A percentile compares a stretch with the other conserved stretches of the same genome.
phyloP scores from a whole-genome alignment of 1,139 yeast species.

The Pneumocystis jirovecii region DNA sequence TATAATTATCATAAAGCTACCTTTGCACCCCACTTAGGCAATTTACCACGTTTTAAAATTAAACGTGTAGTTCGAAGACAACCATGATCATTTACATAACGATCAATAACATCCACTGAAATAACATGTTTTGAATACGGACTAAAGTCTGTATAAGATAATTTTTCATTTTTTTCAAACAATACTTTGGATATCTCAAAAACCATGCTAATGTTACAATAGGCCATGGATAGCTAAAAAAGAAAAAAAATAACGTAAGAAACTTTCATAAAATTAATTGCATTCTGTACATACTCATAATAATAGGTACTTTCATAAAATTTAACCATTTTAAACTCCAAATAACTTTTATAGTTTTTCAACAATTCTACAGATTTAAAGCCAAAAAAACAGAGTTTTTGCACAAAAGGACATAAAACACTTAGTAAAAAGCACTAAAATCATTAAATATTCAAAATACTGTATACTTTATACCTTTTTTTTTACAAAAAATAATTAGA shows the following conservation, averaged over 20 bases:
- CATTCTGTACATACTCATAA: not conserved
- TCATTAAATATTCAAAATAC: not conserved
- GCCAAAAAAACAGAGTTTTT: not conserved
- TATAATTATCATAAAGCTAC: conserved; percentile 27
- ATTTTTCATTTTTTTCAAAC: not conserved
- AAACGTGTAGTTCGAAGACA: conserved; percentile 58
- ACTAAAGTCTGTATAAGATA: conserved; percentile 12
- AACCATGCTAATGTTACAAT: conserved; percentile 69
- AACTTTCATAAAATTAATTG: not conserved
- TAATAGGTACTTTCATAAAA: not conserved
- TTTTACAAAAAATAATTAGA: not conserved
- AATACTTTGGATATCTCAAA: conserved; percentile 61
- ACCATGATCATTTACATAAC: conserved; percentile 45
- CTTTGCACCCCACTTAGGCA: conserved; percentile 70
- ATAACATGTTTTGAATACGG: conserved; percentile 84
- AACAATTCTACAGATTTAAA: not conserved
- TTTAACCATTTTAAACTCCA: not conserved
- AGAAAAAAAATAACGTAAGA: not conserved
- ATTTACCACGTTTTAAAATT: conserved; percentile 62
- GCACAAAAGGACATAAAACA: not conserved
- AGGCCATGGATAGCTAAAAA: conserved; percentile 35
- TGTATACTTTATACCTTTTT: not conserved
- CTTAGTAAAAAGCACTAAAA: not conserved
- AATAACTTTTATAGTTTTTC: not conserved
- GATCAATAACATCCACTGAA: conserved; percentile 63